These are phyloP conservation scores for Fusarium papillatum DNA, from an alignment of 2,329 filamentous ascomycete genomes.

Conservation along the genomic window DNA sequence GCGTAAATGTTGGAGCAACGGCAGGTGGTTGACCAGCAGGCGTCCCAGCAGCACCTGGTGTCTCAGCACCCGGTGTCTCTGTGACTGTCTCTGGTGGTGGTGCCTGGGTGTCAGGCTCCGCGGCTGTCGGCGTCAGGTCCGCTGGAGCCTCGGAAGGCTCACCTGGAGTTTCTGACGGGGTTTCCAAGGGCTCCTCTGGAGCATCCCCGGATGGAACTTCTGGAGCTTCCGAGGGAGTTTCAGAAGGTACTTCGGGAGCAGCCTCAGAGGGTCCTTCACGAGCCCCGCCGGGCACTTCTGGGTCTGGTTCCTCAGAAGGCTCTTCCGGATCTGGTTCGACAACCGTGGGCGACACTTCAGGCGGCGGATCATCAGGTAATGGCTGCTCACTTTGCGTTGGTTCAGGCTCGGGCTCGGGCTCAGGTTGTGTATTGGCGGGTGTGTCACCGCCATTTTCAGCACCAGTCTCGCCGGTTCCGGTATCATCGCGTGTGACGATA, in stretches of 20 bases:
- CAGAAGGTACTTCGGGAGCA: not conserved
- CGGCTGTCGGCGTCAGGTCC: not conserved
- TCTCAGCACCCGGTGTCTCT: too few relatives aligned
- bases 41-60: too few relatives aligned
- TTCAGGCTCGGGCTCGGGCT: not conserved
- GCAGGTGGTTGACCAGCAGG: too few relatives aligned
- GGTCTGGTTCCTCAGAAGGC: not conserved
- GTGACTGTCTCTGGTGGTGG: not conserved
- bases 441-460: not conserved
- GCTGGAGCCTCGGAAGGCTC: not conserved
- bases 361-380: not conserved
- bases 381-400: slow-evolving; percentile 8
- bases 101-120: not conserved
- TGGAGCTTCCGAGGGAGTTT: not conserved
- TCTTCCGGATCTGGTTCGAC: not conserved
- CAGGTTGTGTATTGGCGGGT: not conserved
- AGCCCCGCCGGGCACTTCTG: not conserved
- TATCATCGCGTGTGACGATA: not conserved
- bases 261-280: not conserved
- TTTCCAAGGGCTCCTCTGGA: not conserved
- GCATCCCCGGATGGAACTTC: not conserved
- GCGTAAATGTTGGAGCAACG: not conserved
- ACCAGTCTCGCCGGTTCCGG: not conserved
- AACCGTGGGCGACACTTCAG: slow-evolving; percentile 2
- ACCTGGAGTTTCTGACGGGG: not conserved